A percentile compares a stretch with the other conserved stretches of the same genome.
Conservation (phyloP, 2,329 filamentous ascomycete genomes). For the Fonsecaea pedrosoi region DNA sequence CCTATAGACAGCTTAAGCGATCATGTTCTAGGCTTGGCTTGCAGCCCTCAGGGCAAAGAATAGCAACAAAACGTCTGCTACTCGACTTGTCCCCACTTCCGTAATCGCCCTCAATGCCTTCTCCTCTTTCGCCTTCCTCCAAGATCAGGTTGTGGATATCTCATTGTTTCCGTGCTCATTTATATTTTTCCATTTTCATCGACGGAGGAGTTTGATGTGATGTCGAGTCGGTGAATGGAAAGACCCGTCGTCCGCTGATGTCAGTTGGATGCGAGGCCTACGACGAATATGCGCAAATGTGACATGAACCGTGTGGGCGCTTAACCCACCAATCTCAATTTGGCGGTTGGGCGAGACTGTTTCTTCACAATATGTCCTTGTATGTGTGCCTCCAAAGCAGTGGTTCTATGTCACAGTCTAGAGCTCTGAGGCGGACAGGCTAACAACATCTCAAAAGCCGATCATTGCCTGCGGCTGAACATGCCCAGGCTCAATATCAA, state of each 20-base stretch:
- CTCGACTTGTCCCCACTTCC: conserved; percentile 5
- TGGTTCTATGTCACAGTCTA: conserved; percentile 19
- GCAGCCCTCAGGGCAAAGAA: conserved; percentile 31
- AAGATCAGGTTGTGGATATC: not conserved
- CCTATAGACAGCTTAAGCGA: conserved; percentile 4
- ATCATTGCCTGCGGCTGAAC: conserved; percentile 27
- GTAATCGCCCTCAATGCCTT: conserved; percentile 10
- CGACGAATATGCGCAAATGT: conserved; percentile 23
- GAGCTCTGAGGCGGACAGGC: conserved; percentile 5
- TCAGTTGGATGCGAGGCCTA: conserved; percentile 9
- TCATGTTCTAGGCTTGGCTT: conserved; percentile 18
- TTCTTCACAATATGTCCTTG: conserved; percentile 30
- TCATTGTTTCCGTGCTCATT: conserved; percentile 12
- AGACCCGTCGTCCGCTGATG: conserved; percentile 15
- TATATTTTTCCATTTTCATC: not conserved
- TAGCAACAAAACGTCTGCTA: conserved; percentile 26
- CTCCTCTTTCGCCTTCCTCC: conserved; percentile 3
- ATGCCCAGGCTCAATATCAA: conserved; percentile 24
- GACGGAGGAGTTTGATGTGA: conserved; percentile 1
- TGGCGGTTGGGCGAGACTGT: conserved; percentile 16
- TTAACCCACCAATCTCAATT: conserved; percentile 35
- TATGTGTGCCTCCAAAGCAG: conserved; percentile 26
- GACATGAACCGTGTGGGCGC: conserved; percentile 33
- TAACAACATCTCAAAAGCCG: conserved; percentile 34
- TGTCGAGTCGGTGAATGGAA: conserved; percentile 1